A percentile compares a stretch with the other conserved stretches of the same genome.
Evolutionary conservation across 2,329 filamentous ascomycete genomes (phyloP).

Genomic region (Fusarium dimerum): DNA sequence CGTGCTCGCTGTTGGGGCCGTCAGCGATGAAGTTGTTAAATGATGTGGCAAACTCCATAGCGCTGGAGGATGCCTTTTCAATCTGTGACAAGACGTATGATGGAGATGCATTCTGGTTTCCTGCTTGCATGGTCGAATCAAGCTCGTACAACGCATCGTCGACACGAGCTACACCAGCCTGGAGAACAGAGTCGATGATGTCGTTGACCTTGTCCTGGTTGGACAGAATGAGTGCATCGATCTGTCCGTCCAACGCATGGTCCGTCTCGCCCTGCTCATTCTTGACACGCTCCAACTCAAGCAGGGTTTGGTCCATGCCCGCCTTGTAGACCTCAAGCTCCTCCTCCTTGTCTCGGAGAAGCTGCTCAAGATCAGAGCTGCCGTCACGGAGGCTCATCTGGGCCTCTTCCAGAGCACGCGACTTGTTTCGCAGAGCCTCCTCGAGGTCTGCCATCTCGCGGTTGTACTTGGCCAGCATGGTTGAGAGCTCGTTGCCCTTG

Average conservation of each 20-base stretch:
- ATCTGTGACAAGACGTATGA: constrained; percentile 95
- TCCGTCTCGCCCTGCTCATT: constrained; percentile 75
- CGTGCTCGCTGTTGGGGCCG: constrained; percentile 84
- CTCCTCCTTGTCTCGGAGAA: constrained; percentile 91
- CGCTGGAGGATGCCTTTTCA: constrained; percentile 90
- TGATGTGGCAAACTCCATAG: constrained; percentile 95
- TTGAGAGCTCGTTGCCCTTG: constrained; percentile 93
- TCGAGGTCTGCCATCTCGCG: constrained; percentile 96
- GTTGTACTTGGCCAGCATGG: constrained; percentile 94
- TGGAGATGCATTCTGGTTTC: constrained; percentile 96
- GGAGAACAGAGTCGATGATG: constrained; percentile 94
- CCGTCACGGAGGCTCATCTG: constrained; percentile 77
- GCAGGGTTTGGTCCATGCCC: constrained; percentile 92
- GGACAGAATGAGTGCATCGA: constrained; percentile 83
- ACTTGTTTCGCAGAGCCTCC: constrained; percentile 87
- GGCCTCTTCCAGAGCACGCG: constrained; percentile 80
- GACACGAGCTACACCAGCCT: constrained; percentile 88
- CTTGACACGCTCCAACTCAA: constrained; percentile 88
- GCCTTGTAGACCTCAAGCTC: constrained; percentile 98
- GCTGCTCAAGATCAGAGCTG: constrained; percentile 80
- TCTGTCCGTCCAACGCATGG: constrained; percentile 81
- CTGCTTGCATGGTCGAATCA: constrained; percentile 96
- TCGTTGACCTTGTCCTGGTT: constrained; percentile 94
- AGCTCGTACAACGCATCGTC: constrained; percentile 97
- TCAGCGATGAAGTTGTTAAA: constrained; percentile 99